Base-by-base conservation (phyloP, 2,329 filamentous ascomycete species). In the Sarocladium oryzae region DNA sequence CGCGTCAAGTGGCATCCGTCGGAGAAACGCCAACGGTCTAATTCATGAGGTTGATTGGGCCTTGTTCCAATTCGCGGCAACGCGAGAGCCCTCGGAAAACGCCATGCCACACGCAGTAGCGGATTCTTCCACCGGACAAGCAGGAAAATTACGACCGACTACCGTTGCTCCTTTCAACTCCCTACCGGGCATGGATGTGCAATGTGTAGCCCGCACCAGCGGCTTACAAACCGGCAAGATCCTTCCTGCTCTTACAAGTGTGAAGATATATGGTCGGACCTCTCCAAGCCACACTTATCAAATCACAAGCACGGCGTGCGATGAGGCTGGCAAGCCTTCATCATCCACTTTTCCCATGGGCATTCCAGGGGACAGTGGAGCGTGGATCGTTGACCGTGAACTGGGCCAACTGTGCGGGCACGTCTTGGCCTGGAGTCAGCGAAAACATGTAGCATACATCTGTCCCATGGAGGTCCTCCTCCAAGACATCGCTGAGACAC, bases 1-100 rank as follows among this genome's bases (percentile, higher is more conserved):
- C 61, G 92, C 92, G 1, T 95, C 89, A 0, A 96, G 90, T 20
- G 92, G 92, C 6, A 86, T 97, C 53, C 83, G 89, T 4, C 82
- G 92, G 26, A 85, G 87, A 49, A 78, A 85, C 51, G 77, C 81
- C 53, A 76, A 86, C 54, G 84, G 85, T 4, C 72, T 95, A 21
- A 75, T 88, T 5, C 92, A 96, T 64, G 92, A 97, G 66, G 90
- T 97, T 40, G 92, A 97, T 66, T 97, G 92, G 92, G 90, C 91
- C 0, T 73, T 97, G 2, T 90, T 97, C 59, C 82, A 88, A 57
- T 88, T 97, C 56, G 74, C 85, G 10, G 75, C 84, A 3, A 78
- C 84, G 10, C 82, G 92, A 1, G 71, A 84, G 13, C 88, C 92
- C 2, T 73, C 78, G 0, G 78, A 81, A 53, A 96, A 96, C 59